Percentiles rank a stretch among this genome's conserved stretches.
Conservation (phyloP, 2,329 filamentous ascomycete genomes). For the Aspergillus viridinutans region DNA sequence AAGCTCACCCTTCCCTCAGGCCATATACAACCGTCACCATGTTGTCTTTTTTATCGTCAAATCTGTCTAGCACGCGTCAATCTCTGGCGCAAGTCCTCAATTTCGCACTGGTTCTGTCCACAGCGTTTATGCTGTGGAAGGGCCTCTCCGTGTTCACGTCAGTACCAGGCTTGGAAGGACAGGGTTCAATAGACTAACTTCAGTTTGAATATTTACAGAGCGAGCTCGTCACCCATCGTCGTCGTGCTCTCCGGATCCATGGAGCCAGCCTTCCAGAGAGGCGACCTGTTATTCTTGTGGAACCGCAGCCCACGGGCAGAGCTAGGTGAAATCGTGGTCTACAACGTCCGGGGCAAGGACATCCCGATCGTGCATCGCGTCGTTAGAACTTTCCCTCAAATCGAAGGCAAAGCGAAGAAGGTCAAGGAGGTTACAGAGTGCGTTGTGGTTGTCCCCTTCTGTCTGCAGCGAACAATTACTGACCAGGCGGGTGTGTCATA, state of each 20-base stretch:
- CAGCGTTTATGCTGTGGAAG: slow-evolving; percentile 95
- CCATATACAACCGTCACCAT: slow-evolving; percentile 45
- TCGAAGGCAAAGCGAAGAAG: slow-evolving; percentile 33
- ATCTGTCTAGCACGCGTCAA: slow-evolving; percentile 67
- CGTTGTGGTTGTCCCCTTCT: not conserved
- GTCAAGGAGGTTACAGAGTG: slow-evolving; percentile 32
- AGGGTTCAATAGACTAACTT: not conserved
- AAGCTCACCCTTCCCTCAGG: not conserved
- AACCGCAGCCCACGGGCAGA: slow-evolving; percentile 59
- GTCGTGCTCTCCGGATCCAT: slow-evolving; percentile 64
- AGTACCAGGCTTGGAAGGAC: not conserved
- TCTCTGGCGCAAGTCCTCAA: slow-evolving; percentile 78
- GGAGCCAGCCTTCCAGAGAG: slow-evolving; percentile 64
- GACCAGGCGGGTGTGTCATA: slow-evolving; percentile 9
- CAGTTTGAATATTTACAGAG: slow-evolving; percentile 22
- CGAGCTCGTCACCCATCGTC: slow-evolving; percentile 67
- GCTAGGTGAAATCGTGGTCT: slow-evolving; percentile 70
- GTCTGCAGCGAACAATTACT: not conserved
- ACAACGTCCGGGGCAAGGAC: slow-evolving; percentile 86
- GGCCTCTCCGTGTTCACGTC: slow-evolving; percentile 69
- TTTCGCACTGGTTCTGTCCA: slow-evolving; percentile 84
- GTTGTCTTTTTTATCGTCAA: slow-evolving; percentile 60
- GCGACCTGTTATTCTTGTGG: slow-evolving; percentile 62
- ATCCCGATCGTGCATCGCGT: slow-evolving; percentile 97
- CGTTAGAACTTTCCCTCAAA: slow-evolving; percentile 62